phyloP scores from a whole-genome alignment of 495 filamentous ascomycete species.

The Zalerion maritima region DNA sequence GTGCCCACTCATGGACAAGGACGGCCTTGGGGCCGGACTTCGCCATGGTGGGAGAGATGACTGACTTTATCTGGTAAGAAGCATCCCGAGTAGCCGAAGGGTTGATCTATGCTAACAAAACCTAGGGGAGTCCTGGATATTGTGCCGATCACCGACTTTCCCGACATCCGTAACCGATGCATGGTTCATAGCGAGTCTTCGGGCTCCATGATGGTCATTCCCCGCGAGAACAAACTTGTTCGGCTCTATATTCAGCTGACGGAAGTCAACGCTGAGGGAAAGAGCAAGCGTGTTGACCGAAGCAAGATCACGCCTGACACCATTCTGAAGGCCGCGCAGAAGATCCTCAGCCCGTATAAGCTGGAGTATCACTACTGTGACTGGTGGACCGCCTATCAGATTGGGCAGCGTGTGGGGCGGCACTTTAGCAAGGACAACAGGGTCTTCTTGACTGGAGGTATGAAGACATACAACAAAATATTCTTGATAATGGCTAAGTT shows the following conservation, averaged over 20 bases:
- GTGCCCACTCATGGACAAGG: slow-evolving; percentile 47
- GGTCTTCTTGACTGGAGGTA: slow-evolving; percentile 46
- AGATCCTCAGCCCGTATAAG: slow-evolving; percentile 46
- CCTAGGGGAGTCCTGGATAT: slow-evolving; percentile 44
- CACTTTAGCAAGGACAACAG: slow-evolving; percentile 45
- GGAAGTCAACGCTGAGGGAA: slow-evolving; percentile 23
- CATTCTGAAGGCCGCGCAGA: slow-evolving; percentile 43
- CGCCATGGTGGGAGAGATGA: slow-evolving; percentile 44
- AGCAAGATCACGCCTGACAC: slow-evolving; percentile 42
- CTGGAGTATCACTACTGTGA: slow-evolving; percentile 46
- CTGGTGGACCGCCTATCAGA: slow-evolving; percentile 54
- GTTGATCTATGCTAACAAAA: too few relatives aligned
- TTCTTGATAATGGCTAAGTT: slow-evolving; percentile 4
- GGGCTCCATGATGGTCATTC: slow-evolving; percentile 55
- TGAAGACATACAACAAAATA: too few relatives aligned
- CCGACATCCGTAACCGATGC: slow-evolving; percentile 53
- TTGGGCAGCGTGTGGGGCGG: slow-evolving; percentile 59
- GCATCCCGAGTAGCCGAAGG: not conserved
- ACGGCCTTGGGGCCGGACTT: slow-evolving; percentile 36
- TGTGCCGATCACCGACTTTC: slow-evolving; percentile 52
- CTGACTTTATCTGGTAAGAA: slow-evolving; percentile 44
- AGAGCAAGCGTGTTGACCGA: slow-evolving; percentile 24
- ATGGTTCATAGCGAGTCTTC: slow-evolving; percentile 49
- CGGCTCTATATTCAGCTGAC: slow-evolving; percentile 59
- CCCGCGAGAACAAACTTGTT: slow-evolving; percentile 50